Conservation (phyloP, 2,329 filamentous ascomycete species). For the Hypoxylon sp. region DNA sequence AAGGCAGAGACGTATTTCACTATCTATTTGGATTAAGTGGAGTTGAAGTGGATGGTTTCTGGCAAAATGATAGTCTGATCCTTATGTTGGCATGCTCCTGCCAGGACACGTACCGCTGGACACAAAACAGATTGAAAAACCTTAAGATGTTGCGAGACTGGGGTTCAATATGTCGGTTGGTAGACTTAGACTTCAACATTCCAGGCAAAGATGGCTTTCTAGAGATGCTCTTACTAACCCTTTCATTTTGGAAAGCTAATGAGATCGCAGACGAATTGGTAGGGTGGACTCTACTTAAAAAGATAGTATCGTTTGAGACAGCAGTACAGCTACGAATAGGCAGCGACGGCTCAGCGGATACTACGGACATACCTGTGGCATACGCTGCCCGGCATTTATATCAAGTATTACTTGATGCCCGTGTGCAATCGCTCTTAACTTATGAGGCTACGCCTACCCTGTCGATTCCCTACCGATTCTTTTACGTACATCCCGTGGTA, state of each 20-base stretch:
- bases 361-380: constrained; percentile 8
- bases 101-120: neutral
- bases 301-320: neutral
- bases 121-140: neutral
- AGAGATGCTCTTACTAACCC: neutral
- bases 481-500: neutral
- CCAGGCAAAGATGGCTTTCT: neutral
- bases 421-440: neutral
- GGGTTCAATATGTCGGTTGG: constrained; percentile 11
- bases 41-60: constrained; percentile 10
- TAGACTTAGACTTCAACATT: constrained; percentile 25
- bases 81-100: too few species aligned
- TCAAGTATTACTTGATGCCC: neutral
- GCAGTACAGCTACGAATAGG: constrained; percentile 10
- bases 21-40: constrained; percentile 19
- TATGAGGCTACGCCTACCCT: neutral
- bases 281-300: neutral
- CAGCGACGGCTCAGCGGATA: neutral
- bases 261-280: neutral
- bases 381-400: neutral
- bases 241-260: neutral
- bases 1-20: constrained; percentile 21
- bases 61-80: neutral
- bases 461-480: constrained; percentile 12
- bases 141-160: constrained; percentile 5